Conservation (phyloP, 768 basidiomycete genomes). For the Podaxis pistillaris region DNA sequence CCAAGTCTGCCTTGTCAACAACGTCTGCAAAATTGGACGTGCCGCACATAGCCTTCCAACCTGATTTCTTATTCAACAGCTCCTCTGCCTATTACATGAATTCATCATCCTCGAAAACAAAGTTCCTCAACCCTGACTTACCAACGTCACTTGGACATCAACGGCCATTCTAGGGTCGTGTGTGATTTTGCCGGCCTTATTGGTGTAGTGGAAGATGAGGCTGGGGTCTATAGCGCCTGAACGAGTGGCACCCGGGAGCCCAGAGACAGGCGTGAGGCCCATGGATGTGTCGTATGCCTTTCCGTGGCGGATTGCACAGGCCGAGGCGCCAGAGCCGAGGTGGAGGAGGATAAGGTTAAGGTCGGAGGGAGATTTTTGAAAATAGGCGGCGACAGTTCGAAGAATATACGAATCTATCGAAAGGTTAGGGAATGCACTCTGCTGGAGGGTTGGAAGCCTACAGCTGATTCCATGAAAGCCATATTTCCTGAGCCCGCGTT, state of each 20-base stretch:
- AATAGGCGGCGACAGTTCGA: slow-evolving; percentile 53
- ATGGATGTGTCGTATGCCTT: slow-evolving; percentile 83
- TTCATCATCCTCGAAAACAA: not conserved
- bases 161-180: slow-evolving; percentile 47
- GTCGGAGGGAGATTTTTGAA: slow-evolving; percentile 49
- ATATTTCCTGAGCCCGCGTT: slow-evolving; percentile 79
- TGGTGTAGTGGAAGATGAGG: slow-evolving; percentile 83
- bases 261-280: slow-evolving; percentile 89
- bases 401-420: slow-evolving; percentile 69
- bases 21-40: slow-evolving; percentile 83
- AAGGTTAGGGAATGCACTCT: not conserved
- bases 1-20: slow-evolving; percentile 39
- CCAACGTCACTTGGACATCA: slow-evolving; percentile 54
- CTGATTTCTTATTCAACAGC: slow-evolving; percentile 72
- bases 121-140: slow-evolving; percentile 16
- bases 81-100: slow-evolving; percentile 51
- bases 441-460: slow-evolving; percentile 16
- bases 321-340: slow-evolving; percentile 88
- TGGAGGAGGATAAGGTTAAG: slow-evolving; percentile 82
- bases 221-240: slow-evolving; percentile 82
- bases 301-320: slow-evolving; percentile 72
- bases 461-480: slow-evolving; percentile 90
- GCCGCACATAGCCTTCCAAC: slow-evolving; percentile 77
- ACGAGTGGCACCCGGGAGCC: slow-evolving; percentile 87
- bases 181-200: slow-evolving; percentile 49